Conservation (phyloP, 768 basidiomycete genomes). For the Gymnopilus junonius region DNA sequence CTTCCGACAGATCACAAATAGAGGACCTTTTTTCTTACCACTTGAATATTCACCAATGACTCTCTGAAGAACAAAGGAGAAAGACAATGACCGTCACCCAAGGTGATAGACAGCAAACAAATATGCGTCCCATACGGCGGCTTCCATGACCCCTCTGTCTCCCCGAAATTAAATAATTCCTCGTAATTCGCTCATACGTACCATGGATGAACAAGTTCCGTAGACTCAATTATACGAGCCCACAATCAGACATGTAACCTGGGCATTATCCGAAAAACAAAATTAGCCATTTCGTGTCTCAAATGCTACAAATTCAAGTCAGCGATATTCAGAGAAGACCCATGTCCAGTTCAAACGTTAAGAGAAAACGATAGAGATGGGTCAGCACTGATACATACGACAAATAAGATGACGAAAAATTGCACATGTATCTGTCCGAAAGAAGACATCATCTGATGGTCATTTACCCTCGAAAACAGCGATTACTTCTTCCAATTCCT, state of each 20-base stretch:
- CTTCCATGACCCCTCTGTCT: not conserved
- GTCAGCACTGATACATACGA: no score
- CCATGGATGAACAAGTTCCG: no score
- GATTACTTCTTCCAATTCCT: conserved; percentile 19
- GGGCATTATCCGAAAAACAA: no score
- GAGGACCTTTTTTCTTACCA: no score
- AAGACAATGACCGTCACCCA: not conserved
- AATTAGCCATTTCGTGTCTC: no score
- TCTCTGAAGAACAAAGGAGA: not conserved
- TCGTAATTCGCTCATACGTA: not conserved
- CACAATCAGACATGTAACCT: no score
- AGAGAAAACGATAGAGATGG: no score
- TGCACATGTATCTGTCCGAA: not conserved
- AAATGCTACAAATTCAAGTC: no score
- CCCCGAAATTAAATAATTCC: not conserved
- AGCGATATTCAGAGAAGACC: no score
- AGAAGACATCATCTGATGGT: not conserved
- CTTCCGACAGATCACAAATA: no score
- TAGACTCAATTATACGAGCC: no score
- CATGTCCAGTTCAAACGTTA: no score
- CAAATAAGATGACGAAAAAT: not conserved
- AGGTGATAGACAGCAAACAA: not conserved
- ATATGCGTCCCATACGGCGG: not conserved
- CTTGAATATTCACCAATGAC: not conserved
- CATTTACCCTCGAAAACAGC: conserved; percentile 6